Evolutionary conservation across 495 filamentous ascomycete genomes (phyloP), one percentile per base, ranked within the genome.

Genomic region (Opeltia flavorubescens): DNA sequence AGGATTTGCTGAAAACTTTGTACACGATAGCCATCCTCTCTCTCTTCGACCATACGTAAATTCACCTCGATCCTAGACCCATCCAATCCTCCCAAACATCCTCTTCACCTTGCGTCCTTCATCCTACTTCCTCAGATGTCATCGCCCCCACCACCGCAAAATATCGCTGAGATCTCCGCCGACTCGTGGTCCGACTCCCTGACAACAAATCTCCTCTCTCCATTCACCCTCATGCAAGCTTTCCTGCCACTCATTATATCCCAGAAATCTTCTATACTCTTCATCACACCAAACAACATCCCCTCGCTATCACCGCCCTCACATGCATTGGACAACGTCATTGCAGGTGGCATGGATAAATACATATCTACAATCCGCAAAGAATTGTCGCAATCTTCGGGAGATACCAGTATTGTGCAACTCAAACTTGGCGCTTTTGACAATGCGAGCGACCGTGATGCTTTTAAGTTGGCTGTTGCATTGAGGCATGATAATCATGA

Each of bases 341-440:
- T 89, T 0, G 79, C 80, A 46, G 78, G 81, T 11, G 89, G 86
- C 0, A 69, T 95, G 1, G 76, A 80, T 5, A 81, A 80, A n/a
- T 93, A 93, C 55, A 80, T 81, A 17, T 68, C 77, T 11, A 81
- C 81, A 0, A 67, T 98, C 3, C 71, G 81, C 13, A 74, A 77
- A 48, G 91, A 96, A 64, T 67, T 94, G n/a, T 62, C 63, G 0
- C 21, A 17, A 21, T 21, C 1, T 20, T 74, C 77, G 1, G 65
- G 80, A n/a, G 76, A 70, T 39, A 78, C 94, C 41, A 72, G 80
- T 31, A 81, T 96, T 2, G 82, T 81, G 2, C 84, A 94, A 47
- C 63, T 98, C 46, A 84, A 84, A 57, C 77, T 95, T 2, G 91
- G 91, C 44, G 86, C 81, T 38, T 85, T 98, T 55, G 89, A 95